Conservation (phyloP, 768 basidiomycete species). For the Lentinula lateritia region DNA sequence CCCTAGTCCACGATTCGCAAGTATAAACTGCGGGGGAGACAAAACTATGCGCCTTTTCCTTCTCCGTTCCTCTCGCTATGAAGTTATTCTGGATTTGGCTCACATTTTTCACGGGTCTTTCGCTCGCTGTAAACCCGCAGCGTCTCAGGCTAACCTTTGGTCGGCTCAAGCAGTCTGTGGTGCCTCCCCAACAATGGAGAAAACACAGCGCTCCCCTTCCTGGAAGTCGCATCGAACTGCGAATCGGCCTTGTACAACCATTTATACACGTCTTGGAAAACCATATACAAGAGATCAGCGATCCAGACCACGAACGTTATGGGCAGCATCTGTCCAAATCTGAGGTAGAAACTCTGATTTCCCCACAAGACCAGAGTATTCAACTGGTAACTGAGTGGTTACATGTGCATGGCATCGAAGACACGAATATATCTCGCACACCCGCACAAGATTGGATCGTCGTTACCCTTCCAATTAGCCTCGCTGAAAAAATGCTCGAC, state of each 20-base stretch:
- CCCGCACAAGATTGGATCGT: slow-evolving; percentile 68
- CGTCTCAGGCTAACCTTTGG: neutral
- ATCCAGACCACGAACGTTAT: slow-evolving; percentile 27
- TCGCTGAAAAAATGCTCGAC: slow-evolving; percentile 65
- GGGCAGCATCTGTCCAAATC: slow-evolving; percentile 33
- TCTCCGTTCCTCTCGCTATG: neutral
- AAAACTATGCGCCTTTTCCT: neutral
- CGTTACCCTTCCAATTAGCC: slow-evolving; percentile 46
- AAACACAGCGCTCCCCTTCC: slow-evolving; percentile 21
- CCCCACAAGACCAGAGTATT: slow-evolving; percentile 31
- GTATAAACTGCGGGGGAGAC: neutral
- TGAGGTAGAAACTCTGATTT: slow-evolving; percentile 37
- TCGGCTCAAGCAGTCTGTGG: slow-evolving; percentile 1
- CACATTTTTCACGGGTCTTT: neutral
- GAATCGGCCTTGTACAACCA: slow-evolving; percentile 29
- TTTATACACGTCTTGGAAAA: slow-evolving; percentile 24
- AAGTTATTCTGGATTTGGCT: neutral
- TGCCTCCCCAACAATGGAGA: slow-evolving; percentile 27
- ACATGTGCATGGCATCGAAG: slow-evolving; percentile 30
- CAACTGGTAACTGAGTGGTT: slow-evolving; percentile 40
- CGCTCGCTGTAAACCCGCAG: neutral
- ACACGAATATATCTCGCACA: slow-evolving; percentile 33
- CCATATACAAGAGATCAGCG: slow-evolving; percentile 25
- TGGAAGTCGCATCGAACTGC: slow-evolving; percentile 25
- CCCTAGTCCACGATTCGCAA: neutral